phyloP scores from a whole-genome alignment of 1,139 yeast species.

The Yamadazyma blattariae region DNA sequence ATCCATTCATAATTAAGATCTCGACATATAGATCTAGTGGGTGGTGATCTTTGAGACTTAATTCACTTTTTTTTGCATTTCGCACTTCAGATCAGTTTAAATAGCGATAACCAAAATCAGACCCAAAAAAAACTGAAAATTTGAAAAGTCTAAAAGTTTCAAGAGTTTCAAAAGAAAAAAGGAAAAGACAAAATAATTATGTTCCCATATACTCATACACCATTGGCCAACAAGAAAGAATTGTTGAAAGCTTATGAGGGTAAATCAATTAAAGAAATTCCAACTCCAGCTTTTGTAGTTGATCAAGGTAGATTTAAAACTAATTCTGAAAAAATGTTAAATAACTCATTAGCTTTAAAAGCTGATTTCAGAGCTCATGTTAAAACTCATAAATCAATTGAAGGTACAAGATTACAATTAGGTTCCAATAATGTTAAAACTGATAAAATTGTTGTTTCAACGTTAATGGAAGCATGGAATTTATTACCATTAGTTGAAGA shows the following conservation, averaged over 20 bases:
- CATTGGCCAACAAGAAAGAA: slow-evolving; percentile 22
- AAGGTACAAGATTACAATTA: slow-evolving; percentile 31
- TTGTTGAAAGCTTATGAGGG: slow-evolving; percentile 25
- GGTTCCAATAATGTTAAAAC: slow-evolving; percentile 25
- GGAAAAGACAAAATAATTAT: too few species aligned
- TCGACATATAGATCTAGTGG: too few species aligned
- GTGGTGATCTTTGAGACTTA: too few species aligned
- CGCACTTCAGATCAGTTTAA: too few species aligned
- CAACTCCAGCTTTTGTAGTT: slow-evolving; percentile 36
- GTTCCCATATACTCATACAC: slow-evolving; percentile 17
- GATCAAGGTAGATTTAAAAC: slow-evolving; percentile 20
- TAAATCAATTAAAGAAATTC: slow-evolving; percentile 23
- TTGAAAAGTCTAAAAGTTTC: too few species aligned
- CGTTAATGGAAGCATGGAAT: slow-evolving; percentile 64
- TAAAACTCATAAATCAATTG: slow-evolving; percentile 66
- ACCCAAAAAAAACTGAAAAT: too few species aligned
- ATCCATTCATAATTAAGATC: too few species aligned
- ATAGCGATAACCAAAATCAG: too few species aligned
- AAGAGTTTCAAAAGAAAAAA: too few species aligned
- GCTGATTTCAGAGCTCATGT: slow-evolving; percentile 64
- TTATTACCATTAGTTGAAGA: slow-evolving; percentile 41
- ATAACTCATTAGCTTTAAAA: slow-evolving; percentile 23
- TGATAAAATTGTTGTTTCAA: slow-evolving; percentile 63
- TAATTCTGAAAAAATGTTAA: slow-evolving; percentile 32
- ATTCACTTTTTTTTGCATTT: too few species aligned